phyloP scores from a whole-genome alignment of 1,284 basidiomycete genomes.

The Cryptococcus sp. region DNA sequence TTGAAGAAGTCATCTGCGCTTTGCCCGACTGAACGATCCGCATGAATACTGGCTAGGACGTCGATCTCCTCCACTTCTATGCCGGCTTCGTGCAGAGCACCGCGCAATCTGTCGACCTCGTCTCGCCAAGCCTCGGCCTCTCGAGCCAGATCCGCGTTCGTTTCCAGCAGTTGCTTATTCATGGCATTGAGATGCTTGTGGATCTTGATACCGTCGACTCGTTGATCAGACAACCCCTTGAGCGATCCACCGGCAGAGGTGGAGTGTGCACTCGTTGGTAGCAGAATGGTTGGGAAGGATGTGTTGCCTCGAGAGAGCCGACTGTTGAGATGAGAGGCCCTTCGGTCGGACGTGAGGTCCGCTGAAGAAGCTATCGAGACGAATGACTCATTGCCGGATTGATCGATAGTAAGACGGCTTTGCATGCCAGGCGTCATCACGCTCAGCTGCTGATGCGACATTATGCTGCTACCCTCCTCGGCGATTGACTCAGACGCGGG shows the following conservation, averaged over 20 bases:
- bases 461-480: conserved; percentile 26
- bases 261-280: conserved; percentile 26
- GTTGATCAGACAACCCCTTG: conserved; percentile 31
- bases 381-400: conserved; percentile 43
- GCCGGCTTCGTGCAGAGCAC: conserved; percentile 32
- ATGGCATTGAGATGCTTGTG: conserved; percentile 52
- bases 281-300: conserved; percentile 45
- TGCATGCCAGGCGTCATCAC: conserved; percentile 6
- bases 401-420: conserved; percentile 13
- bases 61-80: conserved; percentile 39
- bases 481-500: conserved; percentile 31
- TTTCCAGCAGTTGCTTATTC: conserved; percentile 49
- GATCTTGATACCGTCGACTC: conserved; percentile 49
- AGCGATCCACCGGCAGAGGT: conserved; percentile 29
- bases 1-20: background rate
- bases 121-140: conserved; percentile 47
- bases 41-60: conserved; percentile 8
- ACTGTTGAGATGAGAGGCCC: conserved; percentile 30
- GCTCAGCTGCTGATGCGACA: conserved; percentile 1
- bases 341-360: conserved; percentile 48
- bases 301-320: conserved; percentile 41
- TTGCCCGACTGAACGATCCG: background rate
- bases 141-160: conserved; percentile 43
- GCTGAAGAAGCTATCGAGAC: conserved; percentile 51
- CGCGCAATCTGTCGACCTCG: conserved; percentile 34